Conservation (phyloP, 352 stramenopile genomes). For the Phytophthora sojae region DNA sequence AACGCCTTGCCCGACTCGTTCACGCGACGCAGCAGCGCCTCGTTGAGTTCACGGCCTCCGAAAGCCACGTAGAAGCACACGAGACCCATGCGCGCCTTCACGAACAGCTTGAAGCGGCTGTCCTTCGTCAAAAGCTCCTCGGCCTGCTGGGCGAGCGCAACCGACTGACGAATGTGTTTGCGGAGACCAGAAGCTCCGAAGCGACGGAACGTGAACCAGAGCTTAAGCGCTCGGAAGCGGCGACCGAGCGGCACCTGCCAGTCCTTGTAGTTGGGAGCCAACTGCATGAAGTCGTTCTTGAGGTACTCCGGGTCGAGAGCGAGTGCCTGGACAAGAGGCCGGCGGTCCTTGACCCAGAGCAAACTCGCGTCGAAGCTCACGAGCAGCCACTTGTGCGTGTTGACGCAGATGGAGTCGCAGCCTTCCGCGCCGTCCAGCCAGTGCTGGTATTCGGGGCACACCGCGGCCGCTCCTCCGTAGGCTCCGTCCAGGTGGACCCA, state of each 20-base stretch:
- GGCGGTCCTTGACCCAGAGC: slow-evolving; percentile 69
- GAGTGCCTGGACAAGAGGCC: slow-evolving; percentile 61
- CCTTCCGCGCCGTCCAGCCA: slow-evolving; percentile 66
- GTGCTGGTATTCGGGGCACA: slow-evolving; percentile 62
- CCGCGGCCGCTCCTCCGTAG: slow-evolving; percentile 59
- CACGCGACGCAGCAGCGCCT: slow-evolving; percentile 59
- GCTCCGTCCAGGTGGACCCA: slow-evolving; percentile 77
- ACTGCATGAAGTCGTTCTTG: slow-evolving; percentile 71
- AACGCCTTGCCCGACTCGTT: slow-evolving; percentile 70
- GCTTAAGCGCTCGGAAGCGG: slow-evolving; percentile 74
- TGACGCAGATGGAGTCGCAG: slow-evolving; percentile 75
- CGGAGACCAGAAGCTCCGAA: slow-evolving; percentile 68
- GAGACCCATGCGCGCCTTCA: slow-evolving; percentile 57
- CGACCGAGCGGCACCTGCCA: slow-evolving; percentile 80
- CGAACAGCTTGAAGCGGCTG: slow-evolving; percentile 61
- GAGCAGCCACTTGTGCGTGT: slow-evolving; percentile 83
- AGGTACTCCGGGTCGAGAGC: slow-evolving; percentile 74
- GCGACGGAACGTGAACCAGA: slow-evolving; percentile 75
- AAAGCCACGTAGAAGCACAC: slow-evolving; percentile 72
- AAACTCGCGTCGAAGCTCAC: slow-evolving; percentile 72
- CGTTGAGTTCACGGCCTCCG: slow-evolving; percentile 51
- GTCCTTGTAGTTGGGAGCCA: slow-evolving; percentile 73
- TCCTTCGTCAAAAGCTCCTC: slow-evolving; percentile 51
- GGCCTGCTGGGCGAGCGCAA: slow-evolving; percentile 53
- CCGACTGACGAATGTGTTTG: slow-evolving; percentile 58